Percentiles rank a stretch among this genome's conserved stretches.
Evolutionary conservation across 2,329 filamentous ascomycete genomes (phyloP).

Genomic region (Aspergillus pseudoglaucus): DNA sequence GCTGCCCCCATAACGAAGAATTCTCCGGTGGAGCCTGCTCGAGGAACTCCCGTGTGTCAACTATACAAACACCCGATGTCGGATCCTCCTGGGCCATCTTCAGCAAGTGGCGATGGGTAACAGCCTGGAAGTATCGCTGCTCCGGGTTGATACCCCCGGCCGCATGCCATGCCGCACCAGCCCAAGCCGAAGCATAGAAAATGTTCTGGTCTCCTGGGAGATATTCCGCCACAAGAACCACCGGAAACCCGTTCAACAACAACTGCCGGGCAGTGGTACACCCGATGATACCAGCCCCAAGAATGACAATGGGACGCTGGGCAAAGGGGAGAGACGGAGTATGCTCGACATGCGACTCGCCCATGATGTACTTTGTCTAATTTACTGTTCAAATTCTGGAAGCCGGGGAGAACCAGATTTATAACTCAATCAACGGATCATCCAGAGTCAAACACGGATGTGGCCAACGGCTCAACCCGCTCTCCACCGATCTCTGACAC

Average conservation of each 20-base stretch:
- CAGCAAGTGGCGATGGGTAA: constrained; percentile 28
- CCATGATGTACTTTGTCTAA: not conserved
- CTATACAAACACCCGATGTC: constrained; percentile 28
- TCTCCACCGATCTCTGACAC: not conserved
- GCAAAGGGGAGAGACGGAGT: constrained; percentile 26
- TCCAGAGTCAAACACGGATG: not conserved
- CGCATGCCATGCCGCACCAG: constrained; percentile 35
- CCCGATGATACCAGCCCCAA: constrained; percentile 37
- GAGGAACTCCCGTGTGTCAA: constrained; percentile 29
- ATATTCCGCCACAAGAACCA: constrained; percentile 31
- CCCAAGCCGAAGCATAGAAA: constrained; percentile 34
- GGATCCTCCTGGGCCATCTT: constrained; percentile 30
- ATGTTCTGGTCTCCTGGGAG: constrained; percentile 32
- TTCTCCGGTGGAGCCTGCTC: constrained; percentile 26
- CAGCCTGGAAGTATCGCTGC: constrained; percentile 29
- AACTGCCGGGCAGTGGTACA: constrained; percentile 32
- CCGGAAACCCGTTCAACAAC: constrained; percentile 28
- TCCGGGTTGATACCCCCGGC: constrained; percentile 30
- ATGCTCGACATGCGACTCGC: not conserved
- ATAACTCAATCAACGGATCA: not conserved
- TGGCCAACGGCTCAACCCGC: not conserved
- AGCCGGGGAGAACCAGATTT: not conserved
- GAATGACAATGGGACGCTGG: constrained; percentile 29
- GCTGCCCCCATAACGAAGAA: constrained; percentile 31
- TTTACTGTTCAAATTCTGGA: not conserved